Evolutionary conservation across 2,329 filamentous ascomycete genomes (phyloP).

Genomic region (Pseudocercospora fijiensis): DNA sequence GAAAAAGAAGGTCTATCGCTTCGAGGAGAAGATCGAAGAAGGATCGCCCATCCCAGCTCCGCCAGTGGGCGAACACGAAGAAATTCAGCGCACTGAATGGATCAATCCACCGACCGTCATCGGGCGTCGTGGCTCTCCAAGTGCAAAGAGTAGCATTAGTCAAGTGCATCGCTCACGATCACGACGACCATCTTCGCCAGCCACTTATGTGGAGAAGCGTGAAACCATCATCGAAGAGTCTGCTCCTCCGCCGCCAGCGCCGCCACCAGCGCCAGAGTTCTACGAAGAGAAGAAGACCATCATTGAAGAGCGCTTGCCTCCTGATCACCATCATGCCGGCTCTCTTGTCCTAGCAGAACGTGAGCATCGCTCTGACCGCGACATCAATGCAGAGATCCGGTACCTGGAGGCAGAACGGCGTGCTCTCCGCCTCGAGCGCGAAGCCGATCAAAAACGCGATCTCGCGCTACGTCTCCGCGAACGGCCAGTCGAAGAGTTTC

Average conservation of each 20-base stretch:
- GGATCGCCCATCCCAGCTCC: constrained; percentile 26
- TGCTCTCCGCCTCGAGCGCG: constrained; percentile 58
- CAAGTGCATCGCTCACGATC: constrained; percentile 30
- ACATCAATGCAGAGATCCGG: constrained; percentile 71
- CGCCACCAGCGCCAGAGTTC: constrained; percentile 29
- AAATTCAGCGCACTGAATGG: constrained; percentile 40
- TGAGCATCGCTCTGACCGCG: constrained; percentile 51
- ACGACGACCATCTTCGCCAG: constrained; percentile 28
- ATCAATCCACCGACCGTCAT: constrained; percentile 42
- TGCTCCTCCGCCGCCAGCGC: constrained; percentile 20
- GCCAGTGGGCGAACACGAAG: constrained; percentile 35
- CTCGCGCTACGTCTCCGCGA: constrained; percentile 46
- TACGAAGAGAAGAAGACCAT: constrained; percentile 36
- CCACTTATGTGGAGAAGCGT: constrained; percentile 32
- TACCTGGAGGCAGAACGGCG: constrained; percentile 66
- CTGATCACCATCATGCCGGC: constrained; percentile 23
- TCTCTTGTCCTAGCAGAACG: constrained; percentile 24
- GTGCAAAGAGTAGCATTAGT: constrained; percentile 31
- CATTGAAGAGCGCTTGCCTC: constrained; percentile 33
- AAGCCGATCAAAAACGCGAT: constrained; percentile 46
- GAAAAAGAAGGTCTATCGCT: constrained; percentile 40
- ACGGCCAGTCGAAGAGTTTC: constrained; percentile 50
- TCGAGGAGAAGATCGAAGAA: constrained; percentile 35
- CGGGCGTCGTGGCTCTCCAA: constrained; percentile 30
- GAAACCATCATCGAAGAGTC: constrained; percentile 35